Percentiles rank a stretch among this genome's conserved stretches.
Conservation (phyloP, 176 grass and related monocot species). For the Oryza meridionalis region DNA sequence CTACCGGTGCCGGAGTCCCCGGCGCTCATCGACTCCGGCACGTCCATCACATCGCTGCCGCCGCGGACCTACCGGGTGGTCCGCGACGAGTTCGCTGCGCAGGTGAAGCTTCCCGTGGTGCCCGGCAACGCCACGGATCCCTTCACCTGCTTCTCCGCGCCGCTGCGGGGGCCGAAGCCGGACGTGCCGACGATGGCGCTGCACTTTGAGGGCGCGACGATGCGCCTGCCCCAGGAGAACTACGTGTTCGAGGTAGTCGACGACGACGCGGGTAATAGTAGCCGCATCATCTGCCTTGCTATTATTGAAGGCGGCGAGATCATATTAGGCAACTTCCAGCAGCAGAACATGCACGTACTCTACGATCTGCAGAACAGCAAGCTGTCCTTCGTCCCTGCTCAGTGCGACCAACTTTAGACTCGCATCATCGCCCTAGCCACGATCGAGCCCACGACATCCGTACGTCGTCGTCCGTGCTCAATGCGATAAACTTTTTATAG, state of each 20-base stretch:
- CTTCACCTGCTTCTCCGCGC: slow-evolving; percentile 46
- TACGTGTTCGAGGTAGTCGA: slow-evolving; percentile 40
- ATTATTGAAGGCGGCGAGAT: neutral
- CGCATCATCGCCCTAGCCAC: neutral
- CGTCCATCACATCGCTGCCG: slow-evolving; percentile 32
- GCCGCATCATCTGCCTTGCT: neutral
- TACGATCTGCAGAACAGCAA: slow-evolving; percentile 52
- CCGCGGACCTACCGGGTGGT: slow-evolving; percentile 35
- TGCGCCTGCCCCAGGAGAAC: slow-evolving; percentile 58
- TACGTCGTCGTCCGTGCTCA: too few species aligned
- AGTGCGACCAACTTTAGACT: slow-evolving; percentile 36
- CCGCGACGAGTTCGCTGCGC: slow-evolving; percentile 34
- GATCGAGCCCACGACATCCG: too few species aligned
- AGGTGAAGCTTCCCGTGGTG: slow-evolving; percentile 44
- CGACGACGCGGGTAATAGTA: neutral
- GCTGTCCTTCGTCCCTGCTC: slow-evolving; percentile 51
- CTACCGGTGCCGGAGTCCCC: slow-evolving; percentile 28
- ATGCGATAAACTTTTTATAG: too few species aligned
- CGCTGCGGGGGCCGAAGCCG: neutral
- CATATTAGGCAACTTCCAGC: slow-evolving; percentile 69
- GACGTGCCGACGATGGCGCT: slow-evolving; percentile 48
- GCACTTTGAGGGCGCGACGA: slow-evolving; percentile 63
- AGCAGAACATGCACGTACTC: slow-evolving; percentile 66
- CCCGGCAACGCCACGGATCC: slow-evolving; percentile 16
- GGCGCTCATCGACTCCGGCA: slow-evolving; percentile 57